These are phyloP conservation scores for Bruguiera hainesii DNA, from an alignment of 441 rosid species.

Conservation along the genomic window DNA sequence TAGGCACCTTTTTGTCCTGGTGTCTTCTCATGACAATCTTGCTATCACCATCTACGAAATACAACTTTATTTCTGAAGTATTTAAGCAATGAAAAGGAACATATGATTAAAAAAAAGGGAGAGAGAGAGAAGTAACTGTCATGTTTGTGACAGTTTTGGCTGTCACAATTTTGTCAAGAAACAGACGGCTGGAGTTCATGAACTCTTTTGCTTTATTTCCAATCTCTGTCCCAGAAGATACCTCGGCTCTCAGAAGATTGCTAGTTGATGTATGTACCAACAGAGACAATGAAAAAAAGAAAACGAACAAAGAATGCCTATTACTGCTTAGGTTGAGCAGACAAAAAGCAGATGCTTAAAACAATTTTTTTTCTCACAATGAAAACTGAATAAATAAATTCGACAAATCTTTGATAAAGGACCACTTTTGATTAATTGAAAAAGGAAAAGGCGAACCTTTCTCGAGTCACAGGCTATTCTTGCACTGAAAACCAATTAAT, in stretches of 20 bases:
- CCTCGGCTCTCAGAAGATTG: too few species aligned
- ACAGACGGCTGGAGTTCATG: too few species aligned
- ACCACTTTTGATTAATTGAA: background rate
- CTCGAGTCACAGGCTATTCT: background rate
- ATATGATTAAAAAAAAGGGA: background rate
- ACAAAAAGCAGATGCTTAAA: background rate
- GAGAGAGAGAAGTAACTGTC: background rate
- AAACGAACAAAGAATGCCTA: background rate
- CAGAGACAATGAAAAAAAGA: too few species aligned
- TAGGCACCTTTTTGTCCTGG: slow-evolving; percentile 82
- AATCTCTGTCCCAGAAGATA: too few species aligned
- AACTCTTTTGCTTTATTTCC: too few species aligned
- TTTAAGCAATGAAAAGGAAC: slow-evolving; percentile 10
- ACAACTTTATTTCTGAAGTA: slow-evolving; percentile 9
- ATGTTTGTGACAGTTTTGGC: slow-evolving; percentile 35
- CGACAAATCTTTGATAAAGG: background rate
- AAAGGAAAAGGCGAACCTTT: background rate
- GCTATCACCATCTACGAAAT: slow-evolving; percentile 60
- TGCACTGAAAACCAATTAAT: too few species aligned
- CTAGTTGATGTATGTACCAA: too few species aligned
- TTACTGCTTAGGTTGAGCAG: background rate
- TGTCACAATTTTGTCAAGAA: too few species aligned
- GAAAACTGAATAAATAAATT: too few species aligned
- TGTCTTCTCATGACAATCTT: slow-evolving; percentile 70
- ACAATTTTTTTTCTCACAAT: too few species aligned